phyloP scores from a whole-genome alignment of 2,329 filamentous ascomycete species.

The Biscogniauxia mediterranea region DNA sequence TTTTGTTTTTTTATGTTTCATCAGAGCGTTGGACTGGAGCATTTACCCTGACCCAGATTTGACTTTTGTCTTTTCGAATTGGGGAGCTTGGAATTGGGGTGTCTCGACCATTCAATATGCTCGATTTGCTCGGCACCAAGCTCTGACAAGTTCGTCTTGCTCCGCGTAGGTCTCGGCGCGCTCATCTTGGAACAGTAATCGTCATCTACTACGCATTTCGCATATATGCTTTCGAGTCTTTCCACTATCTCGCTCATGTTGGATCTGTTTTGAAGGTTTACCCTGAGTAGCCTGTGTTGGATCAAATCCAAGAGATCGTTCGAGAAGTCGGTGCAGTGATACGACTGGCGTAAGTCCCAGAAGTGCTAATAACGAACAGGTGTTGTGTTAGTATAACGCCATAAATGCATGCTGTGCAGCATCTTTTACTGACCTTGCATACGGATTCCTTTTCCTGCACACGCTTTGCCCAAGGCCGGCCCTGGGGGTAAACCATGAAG shows the following conservation, averaged over 20 bases:
- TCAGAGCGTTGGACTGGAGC: no score
- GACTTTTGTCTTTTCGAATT: no score
- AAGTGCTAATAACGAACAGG: neutral
- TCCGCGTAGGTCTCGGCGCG: neutral
- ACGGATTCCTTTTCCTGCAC: neutral
- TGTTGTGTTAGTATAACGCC: neutral
- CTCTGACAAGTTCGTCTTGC: neutral
- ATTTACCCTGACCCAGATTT: no score
- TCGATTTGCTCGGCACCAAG: neutral
- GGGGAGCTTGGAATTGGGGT: no score
- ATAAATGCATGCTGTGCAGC: neutral
- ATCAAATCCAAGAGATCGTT: neutral
- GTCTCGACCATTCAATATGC: neutral
- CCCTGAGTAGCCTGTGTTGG: neutral
- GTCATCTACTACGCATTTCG: neutral
- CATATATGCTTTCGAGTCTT: neutral
- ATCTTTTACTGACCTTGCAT: neutral
- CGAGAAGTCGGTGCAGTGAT: neutral
- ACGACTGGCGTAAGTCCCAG: neutral
- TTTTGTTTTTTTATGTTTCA: no score
- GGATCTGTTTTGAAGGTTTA: neutral
- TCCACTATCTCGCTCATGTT: neutral
- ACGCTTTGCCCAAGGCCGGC: neutral
- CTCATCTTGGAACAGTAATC: neutral
- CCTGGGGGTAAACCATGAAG: neutral